A percentile compares a stretch with the other conserved stretches of the same genome.
These are phyloP conservation scores for Fusarium sp. DNA, from an alignment of 2,329 filamentous ascomycete genomes.

Conservation along the genomic window DNA sequence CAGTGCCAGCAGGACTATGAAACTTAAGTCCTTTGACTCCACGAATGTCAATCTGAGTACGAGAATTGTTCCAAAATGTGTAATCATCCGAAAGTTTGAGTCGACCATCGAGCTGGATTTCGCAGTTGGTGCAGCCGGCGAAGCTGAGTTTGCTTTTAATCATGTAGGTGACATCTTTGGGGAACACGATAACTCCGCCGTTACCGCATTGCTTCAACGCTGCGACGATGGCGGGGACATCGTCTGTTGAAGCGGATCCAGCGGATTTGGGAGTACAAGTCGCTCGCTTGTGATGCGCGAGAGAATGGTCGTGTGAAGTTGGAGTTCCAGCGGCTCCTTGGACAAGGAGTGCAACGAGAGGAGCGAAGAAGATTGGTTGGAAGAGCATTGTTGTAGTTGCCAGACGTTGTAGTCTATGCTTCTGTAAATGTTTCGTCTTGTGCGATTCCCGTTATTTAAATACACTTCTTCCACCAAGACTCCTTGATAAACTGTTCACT, in stretches of 20 bases:
- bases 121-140: not conserved
- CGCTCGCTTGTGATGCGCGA: not conserved
- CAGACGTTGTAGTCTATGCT: not conserved
- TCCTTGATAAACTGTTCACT: rapidly evolving
- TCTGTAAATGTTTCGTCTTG: not conserved
- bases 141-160: not conserved
- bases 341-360: not conserved
- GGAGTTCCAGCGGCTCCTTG: not conserved
- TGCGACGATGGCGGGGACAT: not conserved
- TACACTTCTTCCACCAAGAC: not conserved
- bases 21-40: not conserved
- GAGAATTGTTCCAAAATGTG: not conserved
- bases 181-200: not conserved
- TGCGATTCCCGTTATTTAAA: not conserved
- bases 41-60: not conserved
- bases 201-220: not conserved
- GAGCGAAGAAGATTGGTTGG: not conserved
- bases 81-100: not conserved
- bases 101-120: not conserved
- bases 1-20: not conserved
- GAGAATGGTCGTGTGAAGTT: not conserved
- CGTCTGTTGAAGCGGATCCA: not conserved
- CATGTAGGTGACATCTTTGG: not conserved
- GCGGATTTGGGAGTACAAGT: not conserved
- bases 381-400: not conserved